Conservation (phyloP, 2,329 filamentous ascomycete species). For the Claviceps sp. region DNA sequence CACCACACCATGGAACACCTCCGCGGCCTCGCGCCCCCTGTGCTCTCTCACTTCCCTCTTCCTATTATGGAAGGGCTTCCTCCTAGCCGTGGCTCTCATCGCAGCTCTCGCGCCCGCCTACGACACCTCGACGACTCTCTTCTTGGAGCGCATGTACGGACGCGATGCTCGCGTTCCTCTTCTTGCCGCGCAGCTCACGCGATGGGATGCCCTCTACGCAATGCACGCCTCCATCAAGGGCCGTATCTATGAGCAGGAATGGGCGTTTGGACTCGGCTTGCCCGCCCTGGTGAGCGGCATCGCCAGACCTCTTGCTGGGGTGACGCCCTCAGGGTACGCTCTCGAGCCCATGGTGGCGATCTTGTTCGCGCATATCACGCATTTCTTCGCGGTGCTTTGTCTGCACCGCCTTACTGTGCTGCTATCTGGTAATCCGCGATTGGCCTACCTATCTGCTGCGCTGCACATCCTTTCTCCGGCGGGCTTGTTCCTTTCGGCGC, state of each 20-base stretch:
- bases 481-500: conserved; percentile 77
- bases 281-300: conserved; percentile 27
- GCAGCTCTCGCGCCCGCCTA: conserved; percentile 48
- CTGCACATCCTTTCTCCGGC: conserved; percentile 79
- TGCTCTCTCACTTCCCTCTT: conserved; percentile 28
- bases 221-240: conserved; percentile 47
- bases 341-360: conserved; percentile 45
- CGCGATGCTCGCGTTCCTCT: conserved; percentile 26
- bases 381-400: conserved; percentile 60
- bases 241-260: conserved; percentile 68
- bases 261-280: conserved; percentile 55
- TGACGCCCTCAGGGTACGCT: not conserved
- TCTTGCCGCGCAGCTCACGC: conserved; percentile 45
- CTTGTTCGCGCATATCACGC: conserved; percentile 55
- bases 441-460: conserved; percentile 55
- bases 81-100: conserved; percentile 47
- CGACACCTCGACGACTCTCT: conserved; percentile 59
- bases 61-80: conserved; percentile 49
- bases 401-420: conserved; percentile 53
- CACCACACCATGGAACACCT: not conserved
- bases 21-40: not conserved
- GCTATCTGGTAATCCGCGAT: conserved; percentile 35
- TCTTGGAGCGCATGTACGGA: conserved; percentile 22
- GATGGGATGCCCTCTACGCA: conserved; percentile 78
- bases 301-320: conserved; percentile 8